Evolutionary conservation across 2,329 filamentous ascomycete genomes (phyloP).

Genomic region (Trichoderma atroviride): DNA sequence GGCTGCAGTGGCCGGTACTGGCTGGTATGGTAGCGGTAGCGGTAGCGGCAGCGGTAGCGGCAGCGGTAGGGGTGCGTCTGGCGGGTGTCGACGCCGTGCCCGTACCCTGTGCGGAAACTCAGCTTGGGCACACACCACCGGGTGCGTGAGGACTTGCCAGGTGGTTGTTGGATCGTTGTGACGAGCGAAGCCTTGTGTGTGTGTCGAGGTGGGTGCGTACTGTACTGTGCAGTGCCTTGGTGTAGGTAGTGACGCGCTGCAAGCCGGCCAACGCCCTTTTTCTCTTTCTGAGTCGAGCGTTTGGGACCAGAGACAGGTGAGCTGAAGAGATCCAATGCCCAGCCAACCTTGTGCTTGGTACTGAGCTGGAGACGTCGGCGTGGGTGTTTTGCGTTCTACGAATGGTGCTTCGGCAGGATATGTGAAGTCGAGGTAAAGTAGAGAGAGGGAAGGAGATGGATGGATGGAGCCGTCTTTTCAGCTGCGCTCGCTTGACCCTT

Average conservation of each 20-base stretch:
- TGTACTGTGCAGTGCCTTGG: neutral
- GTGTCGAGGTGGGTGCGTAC: conserved; percentile 1
- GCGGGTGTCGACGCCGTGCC: neutral
- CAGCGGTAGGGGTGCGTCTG: conserved; percentile 10
- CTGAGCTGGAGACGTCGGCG: neutral
- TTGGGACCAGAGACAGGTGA: neutral
- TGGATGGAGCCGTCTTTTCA: neutral
- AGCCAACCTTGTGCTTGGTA: neutral
- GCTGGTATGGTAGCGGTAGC: neutral
- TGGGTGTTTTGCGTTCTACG: neutral
- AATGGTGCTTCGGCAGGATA: neutral
- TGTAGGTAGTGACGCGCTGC: neutral
- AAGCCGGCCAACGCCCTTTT: neutral
- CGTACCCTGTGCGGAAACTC: conserved; percentile 23
- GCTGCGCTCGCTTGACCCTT: conserved; percentile 7
- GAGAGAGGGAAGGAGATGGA: too few relatives aligned
- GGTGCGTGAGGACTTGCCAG: conserved; percentile 7
- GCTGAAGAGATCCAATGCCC: neutral
- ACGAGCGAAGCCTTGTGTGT: neutral
- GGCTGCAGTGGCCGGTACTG: neutral
- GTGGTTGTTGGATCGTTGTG: conserved; percentile 7
- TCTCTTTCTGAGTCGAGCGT: neutral
- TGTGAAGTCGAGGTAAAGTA: too few relatives aligned
- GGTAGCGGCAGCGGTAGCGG: too few relatives aligned
- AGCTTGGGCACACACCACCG: conserved; percentile 20